Evolutionary conservation across 2,329 filamentous ascomycete species (phyloP).

Genomic region (Aspergillus neotritici): DNA sequence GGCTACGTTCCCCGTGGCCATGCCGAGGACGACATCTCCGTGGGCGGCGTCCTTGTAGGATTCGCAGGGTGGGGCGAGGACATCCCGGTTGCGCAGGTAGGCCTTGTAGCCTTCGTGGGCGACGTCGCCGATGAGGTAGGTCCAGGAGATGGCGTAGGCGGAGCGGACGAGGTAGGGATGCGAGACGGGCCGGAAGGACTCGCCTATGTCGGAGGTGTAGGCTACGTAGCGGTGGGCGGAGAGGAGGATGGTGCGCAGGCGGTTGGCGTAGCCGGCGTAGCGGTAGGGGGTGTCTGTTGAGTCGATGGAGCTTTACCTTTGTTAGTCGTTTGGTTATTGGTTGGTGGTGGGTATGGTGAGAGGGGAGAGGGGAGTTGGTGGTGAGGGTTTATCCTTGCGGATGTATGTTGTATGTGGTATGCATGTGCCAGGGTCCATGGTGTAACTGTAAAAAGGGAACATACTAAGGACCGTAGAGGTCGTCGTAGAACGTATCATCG

Average conservation of each 20-base stretch:
- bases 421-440: conserved; percentile 1
- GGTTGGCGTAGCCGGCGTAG: conserved; percentile 86
- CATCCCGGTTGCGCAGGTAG: conserved; percentile 77
- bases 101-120: conserved; percentile 91
- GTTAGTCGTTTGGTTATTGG: conserved; percentile 3
- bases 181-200: conserved; percentile 88
- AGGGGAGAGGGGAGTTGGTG: too few species aligned
- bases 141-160: conserved; percentile 89
- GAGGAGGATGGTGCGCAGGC: conserved; percentile 78
- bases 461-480: conserved; percentile 73
- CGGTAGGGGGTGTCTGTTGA: conserved; percentile 80
- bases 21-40: conserved; percentile 29
- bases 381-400: too few species aligned
- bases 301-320: conserved; percentile 57
- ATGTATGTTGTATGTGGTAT: too few species aligned
- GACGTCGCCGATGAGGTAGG: conserved; percentile 87
- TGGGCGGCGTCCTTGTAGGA: conserved; percentile 36
- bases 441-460: conserved; percentile 34
- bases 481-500: conserved; percentile 70
- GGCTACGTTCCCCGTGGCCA: conserved; percentile 31
- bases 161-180: conserved; percentile 74
- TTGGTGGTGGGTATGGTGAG: not conserved
- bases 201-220: conserved; percentile 93
- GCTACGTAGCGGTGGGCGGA: conserved; percentile 94
- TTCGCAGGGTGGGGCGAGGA: conserved; percentile 62